Base-by-base conservation (phyloP, 2,329 filamentous ascomycete genomes). In the Mycosphaerelloides madeirae region DNA sequence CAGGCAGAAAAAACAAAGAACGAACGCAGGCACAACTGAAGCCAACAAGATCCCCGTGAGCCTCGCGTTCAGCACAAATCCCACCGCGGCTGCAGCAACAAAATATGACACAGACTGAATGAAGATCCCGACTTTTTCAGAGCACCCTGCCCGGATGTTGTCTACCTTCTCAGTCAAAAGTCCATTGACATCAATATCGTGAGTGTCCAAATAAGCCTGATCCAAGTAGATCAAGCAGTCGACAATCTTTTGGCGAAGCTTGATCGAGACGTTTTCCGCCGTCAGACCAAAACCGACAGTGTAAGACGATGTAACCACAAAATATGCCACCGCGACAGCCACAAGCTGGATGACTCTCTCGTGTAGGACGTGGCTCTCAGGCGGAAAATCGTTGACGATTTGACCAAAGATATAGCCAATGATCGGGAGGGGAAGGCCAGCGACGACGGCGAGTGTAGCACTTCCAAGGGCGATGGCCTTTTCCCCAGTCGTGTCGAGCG, bases 341-440 rank as follows among this genome's bases (percentile, higher is more conserved):
- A 74, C 64, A 6, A 75, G 65, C 48, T 74, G 65, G 6, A 55
- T 59, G 3, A 76, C 58, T n/a, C 68, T 57, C 3, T 54, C 55
- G 13, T 56, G 58, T 2, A 76, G 59, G 38, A 71, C 69, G 41
- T 70, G 60, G 52, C 72, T 66, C 25, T 62, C 51, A 1, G 73
- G 74, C 29, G 73, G 74, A 43, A 77, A 77, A 18, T 65, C 61
- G 49, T 73, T 71, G 59, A 75, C 74, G 43, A 76, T 70, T 41
- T 70, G 65, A 29, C 71, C 71, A 34, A 75, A 70, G 15, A 75
- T 69, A 36, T 68, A 62, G 3, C 65, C 67, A 14, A 71, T 70
- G 20, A 70, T 39, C 48, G 68, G 68, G 6, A 70, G 49, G 1
- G 68, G 68, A 9, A 66, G 56, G 8, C 68, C 68, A 14, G 68